These are phyloP conservation scores for Citrus mangshanensis DNA, from an alignment of 345 rosid species.

Conservation along the genomic window DNA sequence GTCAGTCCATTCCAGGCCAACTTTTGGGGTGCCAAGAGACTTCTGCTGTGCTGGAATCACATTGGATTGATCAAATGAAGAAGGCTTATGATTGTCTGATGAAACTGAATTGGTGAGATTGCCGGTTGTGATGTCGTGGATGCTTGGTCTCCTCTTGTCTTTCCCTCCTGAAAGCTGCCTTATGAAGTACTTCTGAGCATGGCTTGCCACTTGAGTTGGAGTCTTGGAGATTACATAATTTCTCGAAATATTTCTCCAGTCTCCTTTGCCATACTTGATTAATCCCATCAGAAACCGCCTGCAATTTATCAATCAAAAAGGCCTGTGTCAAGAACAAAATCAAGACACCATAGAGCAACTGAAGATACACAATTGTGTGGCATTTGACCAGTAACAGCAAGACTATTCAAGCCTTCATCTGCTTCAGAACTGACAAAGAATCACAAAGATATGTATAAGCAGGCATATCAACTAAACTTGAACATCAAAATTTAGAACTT, in stretches of 20 bases:
- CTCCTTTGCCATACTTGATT: slow-evolving; percentile 88
- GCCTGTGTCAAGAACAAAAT: slow-evolving; percentile 9
- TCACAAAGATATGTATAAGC: no score
- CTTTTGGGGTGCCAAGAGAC: slow-evolving; percentile 20
- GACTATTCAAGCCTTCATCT: no score
- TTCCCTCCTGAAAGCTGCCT: slow-evolving; percentile 81
- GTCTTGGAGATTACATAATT: slow-evolving; percentile 84
- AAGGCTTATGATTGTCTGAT: slow-evolving; percentile 16
- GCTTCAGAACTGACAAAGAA: no score
- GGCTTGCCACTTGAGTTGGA: slow-evolving; percentile 98
- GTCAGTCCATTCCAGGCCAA: slow-evolving; percentile 20
- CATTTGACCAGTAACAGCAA: background rate
- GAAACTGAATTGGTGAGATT: slow-evolving; percentile 37
- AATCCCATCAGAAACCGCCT: slow-evolving; percentile 88
- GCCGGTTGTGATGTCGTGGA: slow-evolving; percentile 79
- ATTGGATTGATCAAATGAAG: slow-evolving; percentile 16
- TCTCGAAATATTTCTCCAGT: slow-evolving; percentile 94
- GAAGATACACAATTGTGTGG: background rate
- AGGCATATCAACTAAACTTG: background rate
- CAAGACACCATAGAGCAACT: background rate
- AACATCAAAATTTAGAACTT: background rate
- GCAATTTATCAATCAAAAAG: slow-evolving; percentile 18
- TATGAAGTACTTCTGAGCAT: slow-evolving; percentile 94
- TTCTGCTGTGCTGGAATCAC: slow-evolving; percentile 20
- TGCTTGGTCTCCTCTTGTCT: slow-evolving; percentile 91